Evolutionary conservation across 2,329 filamentous ascomycete species (phyloP).

Genomic region (Thyridium curvatum): DNA sequence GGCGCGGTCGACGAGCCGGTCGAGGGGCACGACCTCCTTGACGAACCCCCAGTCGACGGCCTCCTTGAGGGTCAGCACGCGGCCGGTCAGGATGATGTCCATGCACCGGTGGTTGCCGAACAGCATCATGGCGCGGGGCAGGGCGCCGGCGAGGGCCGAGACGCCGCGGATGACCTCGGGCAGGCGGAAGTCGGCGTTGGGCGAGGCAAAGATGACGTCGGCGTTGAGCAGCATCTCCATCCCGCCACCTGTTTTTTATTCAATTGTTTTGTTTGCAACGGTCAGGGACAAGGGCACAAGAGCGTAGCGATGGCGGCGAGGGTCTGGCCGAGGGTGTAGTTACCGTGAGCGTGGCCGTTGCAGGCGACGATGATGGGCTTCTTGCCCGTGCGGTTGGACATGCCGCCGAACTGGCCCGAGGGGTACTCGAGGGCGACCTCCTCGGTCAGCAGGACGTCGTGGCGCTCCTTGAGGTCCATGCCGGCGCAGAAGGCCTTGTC

Average conservation of each 20-base stretch:
- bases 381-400: constrained; percentile 24
- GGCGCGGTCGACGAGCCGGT: constrained; percentile 18
- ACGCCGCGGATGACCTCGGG: constrained; percentile 54
- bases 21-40: constrained; percentile 20
- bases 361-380: constrained; percentile 24
- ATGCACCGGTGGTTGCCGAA: constrained; percentile 25
- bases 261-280: not conserved
- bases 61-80: constrained; percentile 17
- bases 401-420: constrained; percentile 24
- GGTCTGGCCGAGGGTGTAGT: constrained; percentile 8
- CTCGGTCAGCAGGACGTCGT: constrained; percentile 3
- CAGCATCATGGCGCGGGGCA: constrained; percentile 38
- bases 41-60: constrained; percentile 23
- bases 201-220: constrained; percentile 51
- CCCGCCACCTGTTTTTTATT: constrained; percentile 10
- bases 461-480: constrained; percentile 5
- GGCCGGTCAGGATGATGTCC: constrained; percentile 23
- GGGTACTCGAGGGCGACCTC: constrained; percentile 2
- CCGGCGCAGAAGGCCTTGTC: constrained; percentile 5
- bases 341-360: constrained; percentile 23
- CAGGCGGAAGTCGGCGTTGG: constrained; percentile 44
- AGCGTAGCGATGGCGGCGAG: not conserved
- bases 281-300: not conserved
- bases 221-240: constrained; percentile 31
- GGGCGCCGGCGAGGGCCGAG: constrained; percentile 48